phyloP scores from a whole-genome alignment of 1,284 basidiomycete genomes.

The Agaricales sp. region DNA sequence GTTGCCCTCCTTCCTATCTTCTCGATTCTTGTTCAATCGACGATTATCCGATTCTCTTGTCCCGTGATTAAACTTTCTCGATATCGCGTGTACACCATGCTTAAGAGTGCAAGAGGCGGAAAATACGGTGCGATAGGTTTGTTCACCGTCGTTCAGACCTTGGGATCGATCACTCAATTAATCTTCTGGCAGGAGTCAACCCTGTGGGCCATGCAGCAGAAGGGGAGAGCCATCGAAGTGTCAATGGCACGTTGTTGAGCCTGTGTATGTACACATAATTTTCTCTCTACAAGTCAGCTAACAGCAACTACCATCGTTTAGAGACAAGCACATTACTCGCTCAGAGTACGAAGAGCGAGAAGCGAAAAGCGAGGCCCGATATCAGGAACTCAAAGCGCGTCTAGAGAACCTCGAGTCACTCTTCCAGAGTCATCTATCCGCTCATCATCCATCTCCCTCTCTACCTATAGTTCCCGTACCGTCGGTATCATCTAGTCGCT shows the following conservation, averaged over 20 bases:
- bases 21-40: background rate
- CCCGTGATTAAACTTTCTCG: background rate
- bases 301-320: slow-evolving; percentile 16
- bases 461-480: background rate
- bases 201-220: slow-evolving; percentile 45
- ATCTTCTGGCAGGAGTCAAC: slow-evolving; percentile 29
- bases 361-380: slow-evolving; percentile 27
- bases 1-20: background rate
- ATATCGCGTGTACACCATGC: slow-evolving; percentile 8
- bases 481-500: background rate
- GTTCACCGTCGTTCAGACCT: slow-evolving; percentile 12
- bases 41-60: background rate
- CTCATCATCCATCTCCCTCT: background rate
- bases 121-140: slow-evolving; percentile 52
- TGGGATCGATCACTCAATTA: slow-evolving; percentile 11
- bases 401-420: slow-evolving; percentile 29
- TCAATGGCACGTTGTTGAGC: slow-evolving; percentile 47
- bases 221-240: slow-evolving; percentile 45
- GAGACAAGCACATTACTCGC: slow-evolving; percentile 47
- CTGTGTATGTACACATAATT: slow-evolving; percentile 31
- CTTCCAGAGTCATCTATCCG: slow-evolving; percentile 6
- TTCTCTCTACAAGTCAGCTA: slow-evolving; percentile 4
- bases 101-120: slow-evolving; percentile 53
- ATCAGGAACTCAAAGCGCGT: slow-evolving; percentile 35
- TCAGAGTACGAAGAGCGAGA: slow-evolving; percentile 43